Conservation (phyloP, 495 filamentous ascomycete species). For the Penicillium canescens region DNA sequence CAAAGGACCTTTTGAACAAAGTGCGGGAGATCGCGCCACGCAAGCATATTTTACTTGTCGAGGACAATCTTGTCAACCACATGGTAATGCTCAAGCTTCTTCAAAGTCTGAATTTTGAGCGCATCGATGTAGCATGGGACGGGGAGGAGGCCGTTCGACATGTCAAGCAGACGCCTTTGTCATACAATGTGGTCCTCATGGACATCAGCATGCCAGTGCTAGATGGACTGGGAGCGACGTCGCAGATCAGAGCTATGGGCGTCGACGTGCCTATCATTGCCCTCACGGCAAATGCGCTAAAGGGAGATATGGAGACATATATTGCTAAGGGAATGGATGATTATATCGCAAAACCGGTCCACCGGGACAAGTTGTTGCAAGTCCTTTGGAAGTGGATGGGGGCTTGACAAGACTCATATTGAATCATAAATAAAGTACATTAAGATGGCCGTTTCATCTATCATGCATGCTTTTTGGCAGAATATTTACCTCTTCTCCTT, state of each 20-base stretch:
- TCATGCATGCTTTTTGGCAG: too few relatives aligned
- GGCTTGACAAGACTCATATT: too few relatives aligned
- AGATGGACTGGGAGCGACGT: conserved; percentile 59
- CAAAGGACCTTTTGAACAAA: too few relatives aligned
- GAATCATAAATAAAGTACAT: too few relatives aligned
- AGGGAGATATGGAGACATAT: conserved; percentile 50
- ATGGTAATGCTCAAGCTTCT: conserved; percentile 57
- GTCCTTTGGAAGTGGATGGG: too few relatives aligned
- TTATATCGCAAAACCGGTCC: conserved; percentile 53
- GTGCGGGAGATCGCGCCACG: conserved; percentile 11
- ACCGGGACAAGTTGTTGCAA: conserved; percentile 13
- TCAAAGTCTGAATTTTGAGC: conserved; percentile 47
- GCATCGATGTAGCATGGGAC: conserved; percentile 48
- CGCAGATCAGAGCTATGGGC: conserved; percentile 47
- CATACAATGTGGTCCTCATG: conserved; percentile 49
- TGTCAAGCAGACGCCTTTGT: conserved; percentile 38
- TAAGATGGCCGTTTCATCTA: too few relatives aligned
- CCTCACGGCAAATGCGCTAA: conserved; percentile 56
- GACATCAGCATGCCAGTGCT: conserved; percentile 61
- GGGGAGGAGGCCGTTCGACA: conserved; percentile 51
- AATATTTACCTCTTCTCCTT: too few relatives aligned
- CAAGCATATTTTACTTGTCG: conserved; percentile 41
- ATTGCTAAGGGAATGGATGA: conserved; percentile 54
- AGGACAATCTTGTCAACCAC: conserved; percentile 60
- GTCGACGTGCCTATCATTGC: conserved; percentile 49